These are phyloP conservation scores for Fraxinus greggii DNA, from an alignment of 305 asterid genomes.

Conservation along the genomic window DNA sequence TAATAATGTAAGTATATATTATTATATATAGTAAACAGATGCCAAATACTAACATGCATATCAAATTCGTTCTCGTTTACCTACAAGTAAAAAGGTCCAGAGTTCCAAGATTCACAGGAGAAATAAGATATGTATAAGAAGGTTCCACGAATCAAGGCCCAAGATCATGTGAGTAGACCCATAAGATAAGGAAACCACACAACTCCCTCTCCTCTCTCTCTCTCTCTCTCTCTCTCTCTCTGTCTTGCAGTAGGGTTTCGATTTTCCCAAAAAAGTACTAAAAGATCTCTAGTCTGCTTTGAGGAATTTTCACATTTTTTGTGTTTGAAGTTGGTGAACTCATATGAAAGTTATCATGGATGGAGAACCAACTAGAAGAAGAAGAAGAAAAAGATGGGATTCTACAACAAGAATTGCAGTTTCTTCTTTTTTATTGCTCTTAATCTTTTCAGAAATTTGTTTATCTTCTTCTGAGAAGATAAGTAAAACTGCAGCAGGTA, in stretches of 20 bases:
- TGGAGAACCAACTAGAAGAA: conserved; percentile 23
- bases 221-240: conserved; percentile 9
- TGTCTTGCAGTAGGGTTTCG: conserved; percentile 20
- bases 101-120: conserved; percentile 34
- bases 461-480: conserved; percentile 29
- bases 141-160: conserved; percentile 76
- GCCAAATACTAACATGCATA: conserved; percentile 13
- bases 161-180: conserved; percentile 67
- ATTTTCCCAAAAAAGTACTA: conserved; percentile 12
- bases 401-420: conserved; percentile 22
- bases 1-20: neutral
- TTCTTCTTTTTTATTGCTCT: conserved; percentile 33
- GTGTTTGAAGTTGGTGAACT: neutral
- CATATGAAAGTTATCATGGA: neutral
- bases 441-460: conserved; percentile 39
- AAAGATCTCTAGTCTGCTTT: neutral
- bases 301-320: neutral
- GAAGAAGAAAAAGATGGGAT: conserved; percentile 21
- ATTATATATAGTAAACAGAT: conserved; percentile 9
- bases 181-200: conserved; percentile 46
- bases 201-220: conserved; percentile 14
- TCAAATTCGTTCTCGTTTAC: neutral
- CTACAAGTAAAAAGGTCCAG: conserved; percentile 30
- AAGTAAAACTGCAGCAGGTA: conserved; percentile 9
- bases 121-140: conserved; percentile 40